Percentiles rank a stretch among this genome's conserved stretches.
Conservation (phyloP, 306 rosid species). For the Gynostemma pentaphyllum region DNA sequence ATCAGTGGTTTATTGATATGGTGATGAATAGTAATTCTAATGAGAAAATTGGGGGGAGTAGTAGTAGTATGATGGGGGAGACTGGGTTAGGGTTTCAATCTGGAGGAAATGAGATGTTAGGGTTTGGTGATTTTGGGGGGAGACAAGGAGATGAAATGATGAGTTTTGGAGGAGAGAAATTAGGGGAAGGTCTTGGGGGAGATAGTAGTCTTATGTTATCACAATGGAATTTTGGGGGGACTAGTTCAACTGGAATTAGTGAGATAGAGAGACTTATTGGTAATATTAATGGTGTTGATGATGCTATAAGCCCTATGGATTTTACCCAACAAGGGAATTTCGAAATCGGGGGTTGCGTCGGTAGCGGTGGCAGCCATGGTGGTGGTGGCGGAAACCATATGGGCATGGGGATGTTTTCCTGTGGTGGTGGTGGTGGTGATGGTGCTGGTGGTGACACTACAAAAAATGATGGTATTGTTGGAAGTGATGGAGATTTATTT, state of each 20-base stretch:
- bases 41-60: neutral
- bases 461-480: neutral
- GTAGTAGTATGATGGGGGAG: neutral
- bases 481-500: neutral
- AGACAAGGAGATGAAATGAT: neutral
- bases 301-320: neutral
- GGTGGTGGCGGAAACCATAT: neutral
- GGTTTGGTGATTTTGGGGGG: neutral
- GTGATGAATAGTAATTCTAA: conserved; percentile 3
- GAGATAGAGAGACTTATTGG: neutral
- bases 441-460: neutral
- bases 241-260: neutral
- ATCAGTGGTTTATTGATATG: conserved; percentile 19
- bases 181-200: neutral
- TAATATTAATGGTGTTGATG: neutral
- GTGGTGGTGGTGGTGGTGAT: neutral
- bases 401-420: neutral
- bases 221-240: conserved; percentile 1
- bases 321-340: neutral
- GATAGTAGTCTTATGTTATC: neutral
- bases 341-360: neutral
- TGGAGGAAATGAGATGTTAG: neutral
- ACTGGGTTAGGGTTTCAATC: conserved; percentile 1
- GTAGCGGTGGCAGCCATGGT: neutral
- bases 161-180: neutral